Conservation (phyloP, 1,139 yeast species). For the Scheffersomyces lignicola region DNA sequence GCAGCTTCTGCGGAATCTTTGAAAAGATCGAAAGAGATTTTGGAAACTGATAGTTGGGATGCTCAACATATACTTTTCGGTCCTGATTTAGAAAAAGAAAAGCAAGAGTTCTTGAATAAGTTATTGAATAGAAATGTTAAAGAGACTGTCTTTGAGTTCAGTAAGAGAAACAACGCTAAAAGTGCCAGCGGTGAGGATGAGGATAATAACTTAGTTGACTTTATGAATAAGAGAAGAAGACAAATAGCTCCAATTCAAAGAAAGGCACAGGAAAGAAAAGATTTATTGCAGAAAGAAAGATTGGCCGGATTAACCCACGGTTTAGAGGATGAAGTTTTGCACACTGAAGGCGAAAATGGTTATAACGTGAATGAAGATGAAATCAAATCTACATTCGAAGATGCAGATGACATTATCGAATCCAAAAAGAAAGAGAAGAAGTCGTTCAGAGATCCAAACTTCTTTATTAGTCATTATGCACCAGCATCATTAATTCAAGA, state of each 20-base stretch:
- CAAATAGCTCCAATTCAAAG: conserved; percentile 88
- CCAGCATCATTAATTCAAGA: conserved; percentile 81
- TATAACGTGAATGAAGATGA: conserved; percentile 52
- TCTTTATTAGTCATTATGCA: conserved; percentile 88
- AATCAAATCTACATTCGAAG: conserved; percentile 56
- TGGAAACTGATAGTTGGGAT: conserved; percentile 80
- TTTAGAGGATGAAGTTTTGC: conserved; percentile 69
- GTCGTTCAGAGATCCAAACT: conserved; percentile 75
- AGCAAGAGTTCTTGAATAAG: conserved; percentile 68
- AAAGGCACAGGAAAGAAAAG: conserved; percentile 70
- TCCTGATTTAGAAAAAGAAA: conserved; percentile 68
- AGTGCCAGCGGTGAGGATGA: conserved; percentile 24
- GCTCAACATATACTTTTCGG: conserved; percentile 81
- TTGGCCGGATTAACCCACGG: conserved; percentile 72
- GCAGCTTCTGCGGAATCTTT: conserved; percentile 85
- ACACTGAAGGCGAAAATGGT: conserved; percentile 56
- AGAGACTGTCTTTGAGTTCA: conserved; percentile 93
- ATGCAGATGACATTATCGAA: conserved; percentile 52
- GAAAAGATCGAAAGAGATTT: conserved; percentile 78
- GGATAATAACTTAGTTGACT: conserved; percentile 71
- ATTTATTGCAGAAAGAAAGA: conserved; percentile 71
- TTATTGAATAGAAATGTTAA: conserved; percentile 66
- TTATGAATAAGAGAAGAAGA: conserved; percentile 83
- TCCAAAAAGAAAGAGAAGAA: conserved; percentile 28
- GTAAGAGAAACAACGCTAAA: conserved; percentile 42